A percentile compares a stretch with the other conserved stretches of the same genome.
Conservation (phyloP, 2,329 filamentous ascomycete species). For the Fusarium torulosum region DNA sequence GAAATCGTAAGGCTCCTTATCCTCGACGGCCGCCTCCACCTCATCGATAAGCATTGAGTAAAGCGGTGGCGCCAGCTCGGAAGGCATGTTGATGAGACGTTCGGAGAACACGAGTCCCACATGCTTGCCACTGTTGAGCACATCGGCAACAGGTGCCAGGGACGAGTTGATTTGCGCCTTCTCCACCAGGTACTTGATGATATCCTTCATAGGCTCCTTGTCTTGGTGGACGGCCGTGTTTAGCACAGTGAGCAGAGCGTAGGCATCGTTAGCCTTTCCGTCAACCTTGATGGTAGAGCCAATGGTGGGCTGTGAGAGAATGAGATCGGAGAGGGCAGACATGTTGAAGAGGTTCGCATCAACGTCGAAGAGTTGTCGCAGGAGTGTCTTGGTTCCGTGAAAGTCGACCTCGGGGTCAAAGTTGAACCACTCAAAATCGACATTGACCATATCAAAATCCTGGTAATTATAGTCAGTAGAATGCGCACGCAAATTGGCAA, state of each 20-base stretch:
- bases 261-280: constrained; percentile 90
- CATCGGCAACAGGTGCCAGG: constrained; percentile 67
- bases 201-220: constrained; percentile 76
- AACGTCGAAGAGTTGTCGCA: constrained; percentile 92
- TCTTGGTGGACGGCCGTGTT: constrained; percentile 84
- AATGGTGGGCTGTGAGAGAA: constrained; percentile 86
- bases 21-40: constrained; percentile 86
- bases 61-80: constrained; percentile 91
- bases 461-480: constrained; percentile 54
- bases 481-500: constrained; percentile 22
- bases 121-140: constrained; percentile 68
- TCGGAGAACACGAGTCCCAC: constrained; percentile 92
- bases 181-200: constrained; percentile 77
- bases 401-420: constrained; percentile 91
- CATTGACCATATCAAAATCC: constrained; percentile 92
- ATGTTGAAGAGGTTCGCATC: constrained; percentile 89
- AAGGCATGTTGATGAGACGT: constrained; percentile 95
- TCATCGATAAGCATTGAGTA: constrained; percentile 95
- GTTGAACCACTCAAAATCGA: constrained; percentile 99
- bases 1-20: constrained; percentile 93
- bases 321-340: constrained; percentile 85
- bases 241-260: constrained; percentile 89
- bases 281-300: constrained; percentile 98
- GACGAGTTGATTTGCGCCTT: constrained; percentile 66
- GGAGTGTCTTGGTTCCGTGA: constrained; percentile 89